phyloP scores from a whole-genome alignment of 2,329 filamentous ascomycete species.

The Phialophora expanda region DNA sequence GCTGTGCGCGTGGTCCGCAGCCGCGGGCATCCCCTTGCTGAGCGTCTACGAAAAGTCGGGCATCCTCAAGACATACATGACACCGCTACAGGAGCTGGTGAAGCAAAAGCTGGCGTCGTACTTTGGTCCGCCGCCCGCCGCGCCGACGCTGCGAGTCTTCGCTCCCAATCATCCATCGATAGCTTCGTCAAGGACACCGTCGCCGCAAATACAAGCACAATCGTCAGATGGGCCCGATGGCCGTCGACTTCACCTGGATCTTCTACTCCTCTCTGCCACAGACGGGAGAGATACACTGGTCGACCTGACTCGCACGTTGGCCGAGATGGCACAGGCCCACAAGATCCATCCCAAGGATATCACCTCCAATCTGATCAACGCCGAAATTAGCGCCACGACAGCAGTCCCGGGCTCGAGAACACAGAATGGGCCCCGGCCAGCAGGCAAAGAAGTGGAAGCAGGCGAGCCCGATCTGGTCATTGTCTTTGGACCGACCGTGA shows the following conservation, averaged over 20 bases:
- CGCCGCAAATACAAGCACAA: slow-evolving; percentile 28
- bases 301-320: slow-evolving; percentile 89
- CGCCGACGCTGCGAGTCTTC: slow-evolving; percentile 73
- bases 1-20: slow-evolving; percentile 89
- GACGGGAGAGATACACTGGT: slow-evolving; percentile 94
- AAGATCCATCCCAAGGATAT: slow-evolving; percentile 85
- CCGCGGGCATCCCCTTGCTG: slow-evolving; percentile 82
- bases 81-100: slow-evolving; percentile 80
- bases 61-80: slow-evolving; percentile 84
- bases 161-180: slow-evolving; percentile 66
- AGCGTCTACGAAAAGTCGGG: slow-evolving; percentile 91
- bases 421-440: slow-evolving; percentile 12
- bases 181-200: slow-evolving; percentile 23
- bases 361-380: slow-evolving; percentile 82
- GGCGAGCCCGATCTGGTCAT: slow-evolving; percentile 82
- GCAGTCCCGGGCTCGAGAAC: slow-evolving; percentile 27
- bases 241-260: slow-evolving; percentile 51
- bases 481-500: slow-evolving; percentile 81
- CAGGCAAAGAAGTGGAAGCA: slow-evolving; percentile 29
- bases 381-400: slow-evolving; percentile 72
- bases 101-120: slow-evolving; percentile 81
- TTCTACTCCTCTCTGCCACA: slow-evolving; percentile 83
- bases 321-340: slow-evolving; percentile 90
- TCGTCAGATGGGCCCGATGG: slow-evolving; percentile 38
- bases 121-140: slow-evolving; percentile 70